Base-by-base conservation (phyloP, 75 land plant species). In the Pseudotsuga menziesii region DNA sequence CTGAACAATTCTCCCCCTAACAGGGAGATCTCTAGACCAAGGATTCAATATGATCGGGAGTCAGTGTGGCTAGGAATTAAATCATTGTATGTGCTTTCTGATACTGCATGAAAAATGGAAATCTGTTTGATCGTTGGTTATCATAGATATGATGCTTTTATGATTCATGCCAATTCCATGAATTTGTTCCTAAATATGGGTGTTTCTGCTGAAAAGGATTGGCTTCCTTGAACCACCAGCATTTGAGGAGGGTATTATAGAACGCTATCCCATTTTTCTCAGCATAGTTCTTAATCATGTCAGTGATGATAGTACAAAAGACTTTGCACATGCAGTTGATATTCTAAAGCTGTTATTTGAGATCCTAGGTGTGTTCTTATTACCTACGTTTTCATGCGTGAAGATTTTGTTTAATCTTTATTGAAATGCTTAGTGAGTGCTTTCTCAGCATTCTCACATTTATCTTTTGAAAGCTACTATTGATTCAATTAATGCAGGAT, bases 171-270 rank as follows among this genome's bases (percentile, higher is more conserved):
- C 56, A 29, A 73, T 54, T 35, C 14, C 23, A 23, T 79, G 57
- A 39, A 23, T 35, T 81, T 70, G 63, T 25, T 63, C 58, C 63
- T 75, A 48, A 76, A 60, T 9, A 9, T 48, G 17, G 67, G 22
- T 74, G 48, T 76, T 56, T 78, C 17, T 83, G 58, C 35, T 63
- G 48, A 72, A 74, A 78, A 96, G 99, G 80, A 84, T 97, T 77
- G 92, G 89, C 19, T 87, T 90, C 79, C 81, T 97, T 57, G 91
- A 90, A 25, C 81, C 95, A 70, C 73, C 90, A n/a, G 95, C 95
- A 29, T 87, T 94, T 80, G 97, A 94, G 85, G 97, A 93, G 77
- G 99, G 95, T 35, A 82, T 97, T 77, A 67, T 97, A 63, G 99
- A 97, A 76, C 88, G 88, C 32, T 87, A 97, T 83, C 98, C 99